Base-by-base conservation (phyloP, 495 filamentous ascomycete species). In the Copromyces sp. region DNA sequence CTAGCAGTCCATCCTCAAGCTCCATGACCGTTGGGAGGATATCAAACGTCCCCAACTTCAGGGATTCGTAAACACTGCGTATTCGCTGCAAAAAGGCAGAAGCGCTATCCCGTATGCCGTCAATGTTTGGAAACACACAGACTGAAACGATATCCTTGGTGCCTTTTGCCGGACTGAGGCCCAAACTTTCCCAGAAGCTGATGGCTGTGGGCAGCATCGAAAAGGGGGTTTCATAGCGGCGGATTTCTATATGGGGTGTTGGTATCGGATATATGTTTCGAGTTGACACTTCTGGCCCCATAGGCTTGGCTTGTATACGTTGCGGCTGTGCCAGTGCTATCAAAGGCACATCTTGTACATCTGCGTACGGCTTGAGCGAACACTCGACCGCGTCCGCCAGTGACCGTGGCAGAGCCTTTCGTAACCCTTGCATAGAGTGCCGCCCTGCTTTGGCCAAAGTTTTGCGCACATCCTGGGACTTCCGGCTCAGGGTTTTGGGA, bases 131-230 rank as follows among this genome's bases (percentile, higher is more conserved):
- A 77, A 91, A 91, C n/a, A 98, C 85, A 75, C 93, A 96, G 75
- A 94, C 89, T 14, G 90, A 89, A 11, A 88, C 87, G 39, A 98
- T 84, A 77, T 97, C 89, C 81, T 98, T 99, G 2, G 84, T 74
- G 1, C 93, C 94, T 78, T 89, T 88, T 40, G 89, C 87, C 24
- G 96, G 95, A 24, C 88, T 90, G 35, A 99, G 86, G 6, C 93
- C 91, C 73, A 98, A 86, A 32, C 90, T 91, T 75, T 98, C 94
- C 96, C 96, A 98, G 76, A 98, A 99, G 0, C 86, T 78, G 9
- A 97, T 78, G 2, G 93, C 91, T 7, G 94, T 85, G 9, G 95
- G 93, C 45, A 97, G 83, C 40, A 97, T 84, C 42, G 96, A 92
- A 42, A 95, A 84, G 69, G 84, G 88, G 7, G 87, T 88, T 61